Base-by-base conservation (phyloP, 2,329 filamentous ascomycete genomes). In the Kalaharituber pfeilii region DNA sequence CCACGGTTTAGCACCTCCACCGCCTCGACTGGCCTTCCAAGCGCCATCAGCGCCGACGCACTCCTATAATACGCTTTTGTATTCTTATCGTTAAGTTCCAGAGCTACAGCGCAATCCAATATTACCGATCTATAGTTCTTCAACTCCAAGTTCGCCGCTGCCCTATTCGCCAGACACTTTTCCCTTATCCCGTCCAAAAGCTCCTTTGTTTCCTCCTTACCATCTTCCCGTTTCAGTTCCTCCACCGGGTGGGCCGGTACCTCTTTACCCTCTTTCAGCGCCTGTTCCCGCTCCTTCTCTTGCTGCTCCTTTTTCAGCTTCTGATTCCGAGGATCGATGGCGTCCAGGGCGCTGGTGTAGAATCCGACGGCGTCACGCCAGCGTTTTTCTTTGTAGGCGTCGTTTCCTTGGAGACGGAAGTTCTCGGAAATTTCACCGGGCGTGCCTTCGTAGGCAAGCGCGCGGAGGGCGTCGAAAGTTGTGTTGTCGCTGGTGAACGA, bases 61-160 rank as follows among this genome's bases (percentile, higher is more conserved):
- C 84, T 87, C 59, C 91, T 83, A 69, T 93, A 98, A 70, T 81
- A 86, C 1, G 91, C 89, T 71, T 98, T 98, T 64, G 93, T 68
- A 67, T 94, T 95, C 51, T 67, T 68, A 2, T 81, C 76, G 69
- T 95, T 93, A 56, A 95, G 72, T 36, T 80, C 78, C 57, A 98
- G 75, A 1, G 85, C 82, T 6, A 79, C 75, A 1, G 82, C 84
- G 68, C 88, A 91, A 72, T 96, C 91, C 49, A 82, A 75, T 64
- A 82, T 93, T 69, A 84, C 87, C 59, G 80, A 82, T 59, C 89
- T 81, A 70, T 88, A 91, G 71, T 98, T 98, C 66, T 78, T 78
- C 60, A 95, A 75, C 68, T 87, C 82, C 57, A 98, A 74, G 67
- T 96, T 84, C 69, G 86, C 94, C 26, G 93, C 79, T 0, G 89